Base-by-base conservation (phyloP, 2,329 filamentous ascomycete species). In the Conoideocrella luteorostrata region DNA sequence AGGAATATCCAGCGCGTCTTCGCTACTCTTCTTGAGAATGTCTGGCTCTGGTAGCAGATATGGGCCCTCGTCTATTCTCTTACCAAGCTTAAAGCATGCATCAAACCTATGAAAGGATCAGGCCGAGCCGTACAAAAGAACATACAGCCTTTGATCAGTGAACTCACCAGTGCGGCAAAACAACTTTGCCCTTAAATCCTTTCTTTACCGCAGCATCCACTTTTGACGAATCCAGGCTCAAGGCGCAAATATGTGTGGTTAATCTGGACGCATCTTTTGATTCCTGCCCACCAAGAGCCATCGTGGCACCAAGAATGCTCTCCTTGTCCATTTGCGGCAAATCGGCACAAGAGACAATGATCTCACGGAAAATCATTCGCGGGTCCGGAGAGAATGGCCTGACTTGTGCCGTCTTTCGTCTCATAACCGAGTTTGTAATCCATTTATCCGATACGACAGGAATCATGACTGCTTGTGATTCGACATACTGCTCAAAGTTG, bases 371-470 rank as follows among this genome's bases (percentile, higher is more conserved):
- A 61, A 96, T 93, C 60, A 95, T 80, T 46, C 85, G 79, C 2
- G 91, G 90, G 56, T 98, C 93, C 2, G 93, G 93, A 36, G 85
- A 96, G 62, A 85, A 94, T 13, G 88, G 86, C 32, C 91, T 81
- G 9, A 90, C 79, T 53, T 88, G 88, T 26, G 82, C 82, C 43
- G 84, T 73, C 59, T 85, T 90, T 45, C 72, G 72, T 54, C 82
- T 85, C 18, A 72, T 63, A 2, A 95, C 63, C 4, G 86, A 93
- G 20, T 74, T 72, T 4, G 78, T 74, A 37, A 96, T 77, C 91
- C 93, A 98, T 45, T 77, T 70, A 4, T 86, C 81, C 51, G 82
- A 90, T 22, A 97, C 82, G 1, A 97, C 86, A 10, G 88, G 85
- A 39, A 93, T 83, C 74, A 95, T 84, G 50, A 79, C 71, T 38